phyloP scores from a whole-genome alignment of 1,284 basidiomycete species.

The Leccinum griseonigrum region DNA sequence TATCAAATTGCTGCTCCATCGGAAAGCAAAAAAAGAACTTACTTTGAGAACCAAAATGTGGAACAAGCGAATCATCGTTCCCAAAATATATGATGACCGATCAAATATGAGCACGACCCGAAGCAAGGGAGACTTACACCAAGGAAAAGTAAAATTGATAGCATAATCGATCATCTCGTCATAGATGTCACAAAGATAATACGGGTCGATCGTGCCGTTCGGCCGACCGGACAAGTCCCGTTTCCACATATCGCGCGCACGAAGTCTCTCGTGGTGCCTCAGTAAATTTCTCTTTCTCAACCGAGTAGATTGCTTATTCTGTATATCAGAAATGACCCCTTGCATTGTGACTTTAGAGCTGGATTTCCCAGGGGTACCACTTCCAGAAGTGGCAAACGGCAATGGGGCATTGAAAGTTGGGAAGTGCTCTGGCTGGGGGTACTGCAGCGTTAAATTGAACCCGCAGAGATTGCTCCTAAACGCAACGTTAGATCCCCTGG shows the following conservation, averaged over 20 bases:
- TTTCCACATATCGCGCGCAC: constrained; percentile 36
- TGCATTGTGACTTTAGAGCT: constrained; percentile 8
- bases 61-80: constrained; percentile 63
- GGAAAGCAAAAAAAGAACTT: constrained; percentile 13
- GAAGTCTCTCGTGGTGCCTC: constrained; percentile 8
- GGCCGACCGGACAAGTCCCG: constrained; percentile 44
- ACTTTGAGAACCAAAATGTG: constrained; percentile 66
- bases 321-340: constrained; percentile 14
- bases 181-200: constrained; percentile 54
- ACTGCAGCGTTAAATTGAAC: no score
- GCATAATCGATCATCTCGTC: constrained; percentile 38
- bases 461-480: no score
- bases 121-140: constrained; percentile 45
- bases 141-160: constrained; percentile 21
- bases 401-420: constrained; percentile 41
- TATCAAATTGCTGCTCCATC: constrained; percentile 1
- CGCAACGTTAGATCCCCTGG: no score
- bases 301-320: not conserved
- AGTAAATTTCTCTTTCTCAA: not conserved
- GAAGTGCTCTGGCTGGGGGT: constrained; percentile 28
- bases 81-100: constrained; percentile 55
- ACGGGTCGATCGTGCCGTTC: constrained; percentile 55
- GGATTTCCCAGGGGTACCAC: not conserved
- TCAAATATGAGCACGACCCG: not conserved
- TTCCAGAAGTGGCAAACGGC: constrained; percentile 15